Percentiles rank a stretch among this genome's conserved stretches.
These are phyloP conservation scores for Boletus rubescentipes DNA, from an alignment of 768 basidiomycete species.

Conservation along the genomic window DNA sequence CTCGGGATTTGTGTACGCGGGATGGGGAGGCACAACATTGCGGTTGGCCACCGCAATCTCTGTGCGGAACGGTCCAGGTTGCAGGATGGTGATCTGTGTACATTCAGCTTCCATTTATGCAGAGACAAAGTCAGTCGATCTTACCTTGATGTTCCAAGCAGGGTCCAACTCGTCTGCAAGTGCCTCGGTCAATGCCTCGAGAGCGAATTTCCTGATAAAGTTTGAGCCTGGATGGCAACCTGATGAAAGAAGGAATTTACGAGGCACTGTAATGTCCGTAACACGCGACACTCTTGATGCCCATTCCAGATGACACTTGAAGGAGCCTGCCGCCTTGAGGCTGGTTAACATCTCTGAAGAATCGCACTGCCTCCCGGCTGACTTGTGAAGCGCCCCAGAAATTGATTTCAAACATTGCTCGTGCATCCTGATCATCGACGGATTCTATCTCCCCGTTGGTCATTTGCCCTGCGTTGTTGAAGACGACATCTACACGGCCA, in stretches of 20 bases:
- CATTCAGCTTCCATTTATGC: neutral
- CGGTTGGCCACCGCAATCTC: neutral
- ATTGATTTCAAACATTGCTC: constrained; percentile 39
- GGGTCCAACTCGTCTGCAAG: constrained; percentile 8
- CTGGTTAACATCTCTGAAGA: constrained; percentile 38
- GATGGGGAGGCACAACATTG: constrained; percentile 1
- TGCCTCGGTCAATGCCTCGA: constrained; percentile 31
- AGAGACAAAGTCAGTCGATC: neutral
- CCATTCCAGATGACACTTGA: constrained; percentile 33
- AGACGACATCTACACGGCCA: constrained; percentile 38
- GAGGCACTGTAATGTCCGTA: constrained; percentile 27
- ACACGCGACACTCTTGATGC: constrained; percentile 7
- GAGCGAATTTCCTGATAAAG: constrained; percentile 18
- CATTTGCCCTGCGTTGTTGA: constrained; percentile 37
- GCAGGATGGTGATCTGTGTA: constrained; percentile 21
- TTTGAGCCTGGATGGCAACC: neutral
- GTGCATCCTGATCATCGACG: constrained; percentile 30
- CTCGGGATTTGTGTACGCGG: constrained; percentile 17
- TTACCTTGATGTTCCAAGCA: constrained; percentile 24
- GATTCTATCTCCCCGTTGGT: constrained; percentile 36
- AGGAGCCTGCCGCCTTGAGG: constrained; percentile 36
- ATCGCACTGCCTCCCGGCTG: constrained; percentile 30
- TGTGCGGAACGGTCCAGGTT: constrained; percentile 22
- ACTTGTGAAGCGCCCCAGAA: constrained; percentile 35
- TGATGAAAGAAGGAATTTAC: constrained; percentile 11